Conservation (phyloP, 1,284 basidiomycete genomes). For the Vanrija humicola region DNA sequence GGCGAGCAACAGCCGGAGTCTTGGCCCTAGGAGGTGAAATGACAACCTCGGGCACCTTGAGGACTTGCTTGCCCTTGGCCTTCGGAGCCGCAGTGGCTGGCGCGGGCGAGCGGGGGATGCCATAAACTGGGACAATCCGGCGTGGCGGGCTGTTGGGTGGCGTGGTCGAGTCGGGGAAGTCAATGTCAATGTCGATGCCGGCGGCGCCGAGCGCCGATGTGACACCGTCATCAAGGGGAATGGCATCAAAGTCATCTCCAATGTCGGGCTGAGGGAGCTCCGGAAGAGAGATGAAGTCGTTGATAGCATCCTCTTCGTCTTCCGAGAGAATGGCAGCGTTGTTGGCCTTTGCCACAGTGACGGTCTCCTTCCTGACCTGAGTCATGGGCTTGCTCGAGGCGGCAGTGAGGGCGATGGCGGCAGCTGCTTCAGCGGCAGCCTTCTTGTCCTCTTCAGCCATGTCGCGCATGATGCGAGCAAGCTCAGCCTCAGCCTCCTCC, state of each 20-base stretch:
- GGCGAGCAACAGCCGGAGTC: neutral
- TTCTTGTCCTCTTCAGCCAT: constrained; percentile 9
- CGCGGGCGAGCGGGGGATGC: neutral
- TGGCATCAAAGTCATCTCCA: constrained; percentile 13
- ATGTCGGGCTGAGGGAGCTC: constrained; percentile 16
- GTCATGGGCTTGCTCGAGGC: too few relatives aligned
- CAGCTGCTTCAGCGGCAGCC: neutral
- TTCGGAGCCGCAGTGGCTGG: neutral
- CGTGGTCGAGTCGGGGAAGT: constrained; percentile 3
- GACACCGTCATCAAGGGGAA: constrained; percentile 2
- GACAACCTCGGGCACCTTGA: constrained; percentile 3
- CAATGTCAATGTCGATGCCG: constrained; percentile 9
- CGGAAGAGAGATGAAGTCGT: constrained; percentile 8
- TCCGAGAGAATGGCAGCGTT: constrained; percentile 7
- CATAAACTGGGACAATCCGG: neutral
- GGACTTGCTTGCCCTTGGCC: neutral
- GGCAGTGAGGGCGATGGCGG: neutral
- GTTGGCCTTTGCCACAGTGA: neutral
- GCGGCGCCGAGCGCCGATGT: constrained; percentile 12
- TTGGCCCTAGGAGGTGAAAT: constrained; percentile 11
- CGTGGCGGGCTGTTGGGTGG: constrained; percentile 9
- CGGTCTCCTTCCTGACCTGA: neutral
- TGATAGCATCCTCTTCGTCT: constrained; percentile 18
- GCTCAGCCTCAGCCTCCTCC: constrained; percentile 26
- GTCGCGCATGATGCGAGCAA: constrained; percentile 25